Evolutionary conservation across 306 rosid species (phyloP).

Genomic region (Malus orientalis): DNA sequence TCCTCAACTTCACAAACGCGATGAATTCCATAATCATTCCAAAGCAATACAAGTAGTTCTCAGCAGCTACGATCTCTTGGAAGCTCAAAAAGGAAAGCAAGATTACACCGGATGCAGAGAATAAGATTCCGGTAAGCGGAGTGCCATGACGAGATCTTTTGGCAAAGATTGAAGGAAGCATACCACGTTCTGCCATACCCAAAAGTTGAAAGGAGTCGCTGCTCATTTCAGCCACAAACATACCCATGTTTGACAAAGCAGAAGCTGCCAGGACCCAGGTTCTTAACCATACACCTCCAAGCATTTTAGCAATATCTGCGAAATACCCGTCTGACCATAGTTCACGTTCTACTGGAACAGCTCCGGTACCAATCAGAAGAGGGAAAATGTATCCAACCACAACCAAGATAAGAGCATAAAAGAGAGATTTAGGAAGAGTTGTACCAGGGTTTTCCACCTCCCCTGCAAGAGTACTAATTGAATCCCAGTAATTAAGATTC

Average conservation of each 20-base stretch:
- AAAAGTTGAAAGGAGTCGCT: constrained; percentile 66
- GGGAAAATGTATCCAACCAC: constrained; percentile 51
- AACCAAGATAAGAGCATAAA: constrained; percentile 48
- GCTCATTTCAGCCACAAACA: constrained; percentile 69
- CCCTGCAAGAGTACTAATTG: constrained; percentile 58
- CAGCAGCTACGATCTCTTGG: constrained; percentile 69
- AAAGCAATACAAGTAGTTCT: constrained; percentile 56
- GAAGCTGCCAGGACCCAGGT: constrained; percentile 51
- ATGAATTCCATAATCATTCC: constrained; percentile 67
- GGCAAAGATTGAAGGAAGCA: constrained; percentile 58
- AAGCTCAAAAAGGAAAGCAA: constrained; percentile 67
- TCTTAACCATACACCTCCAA: constrained; percentile 62
- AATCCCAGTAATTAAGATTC: constrained; percentile 75
- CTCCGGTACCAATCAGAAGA: constrained; percentile 52
- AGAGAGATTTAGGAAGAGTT: constrained; percentile 57
- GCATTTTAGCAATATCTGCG: constrained; percentile 39
- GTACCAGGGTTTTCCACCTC: constrained; percentile 50
- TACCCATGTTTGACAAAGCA: constrained; percentile 71
- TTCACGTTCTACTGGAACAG: constrained; percentile 32
- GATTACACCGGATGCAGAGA: constrained; percentile 58
- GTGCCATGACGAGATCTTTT: constrained; percentile 49
- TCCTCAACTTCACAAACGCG: constrained; percentile 54
- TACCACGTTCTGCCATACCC: constrained; percentile 60
- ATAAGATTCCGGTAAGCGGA: constrained; percentile 45
- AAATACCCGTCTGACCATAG: constrained; percentile 61